Conservation (phyloP, 2,329 filamentous ascomycete genomes). For the Exutisphaerella laricina region DNA sequence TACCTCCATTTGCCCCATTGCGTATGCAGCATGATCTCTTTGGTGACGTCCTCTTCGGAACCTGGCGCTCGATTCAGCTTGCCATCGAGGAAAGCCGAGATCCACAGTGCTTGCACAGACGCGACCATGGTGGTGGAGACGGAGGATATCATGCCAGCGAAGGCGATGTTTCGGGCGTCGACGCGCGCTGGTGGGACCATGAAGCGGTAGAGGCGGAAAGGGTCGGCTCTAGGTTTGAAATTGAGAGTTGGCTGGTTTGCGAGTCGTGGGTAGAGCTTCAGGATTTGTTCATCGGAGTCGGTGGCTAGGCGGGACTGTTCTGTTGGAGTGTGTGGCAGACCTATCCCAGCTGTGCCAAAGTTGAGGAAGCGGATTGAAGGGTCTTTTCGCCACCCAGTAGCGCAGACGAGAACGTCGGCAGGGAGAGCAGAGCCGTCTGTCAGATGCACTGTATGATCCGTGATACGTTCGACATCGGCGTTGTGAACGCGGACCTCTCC, state of each 20-base stretch:
- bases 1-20: constrained; percentile 67
- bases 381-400: constrained; percentile 53
- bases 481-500: constrained; percentile 56
- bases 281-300: constrained; percentile 48
- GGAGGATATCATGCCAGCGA: constrained; percentile 36
- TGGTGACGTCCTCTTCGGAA: constrained; percentile 37
- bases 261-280: constrained; percentile 50
- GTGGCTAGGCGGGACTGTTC: constrained; percentile 36
- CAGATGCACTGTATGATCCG: constrained; percentile 51
- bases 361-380: constrained; percentile 52
- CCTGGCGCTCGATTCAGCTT: constrained; percentile 37
- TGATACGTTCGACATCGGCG: constrained; percentile 20
- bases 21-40: constrained; percentile 53
- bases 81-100: constrained; percentile 58
- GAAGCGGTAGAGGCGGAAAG: constrained; percentile 40
- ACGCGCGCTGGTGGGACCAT: constrained; percentile 37
- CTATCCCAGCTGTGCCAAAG: constrained; percentile 33
- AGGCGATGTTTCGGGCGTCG: constrained; percentile 35
- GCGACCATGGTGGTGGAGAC: constrained; percentile 37
- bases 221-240: constrained; percentile 23
- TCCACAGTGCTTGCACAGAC: constrained; percentile 41
- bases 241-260: constrained; percentile 30
- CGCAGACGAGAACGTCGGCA: constrained; percentile 50
- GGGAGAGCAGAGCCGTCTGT: constrained; percentile 49
- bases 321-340: constrained; percentile 26